These are phyloP conservation scores for Borovskyia barvae DNA, from an alignment of 208 protist genomes.

Conservation along the genomic window DNA sequence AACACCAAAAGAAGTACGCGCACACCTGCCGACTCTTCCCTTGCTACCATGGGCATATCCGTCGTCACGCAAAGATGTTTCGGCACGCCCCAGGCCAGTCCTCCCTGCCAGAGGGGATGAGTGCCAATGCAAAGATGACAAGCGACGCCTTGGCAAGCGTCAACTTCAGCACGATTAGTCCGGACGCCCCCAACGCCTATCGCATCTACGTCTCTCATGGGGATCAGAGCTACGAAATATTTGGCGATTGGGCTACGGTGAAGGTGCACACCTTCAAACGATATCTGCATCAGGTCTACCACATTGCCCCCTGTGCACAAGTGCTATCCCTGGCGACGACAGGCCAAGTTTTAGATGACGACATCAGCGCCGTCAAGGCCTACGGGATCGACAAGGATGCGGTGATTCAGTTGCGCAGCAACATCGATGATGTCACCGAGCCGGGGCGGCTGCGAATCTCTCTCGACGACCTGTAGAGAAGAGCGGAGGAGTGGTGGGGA, in stretches of 20 bases:
- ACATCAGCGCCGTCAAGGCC: conserved; percentile 66
- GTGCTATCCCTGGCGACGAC: conserved; percentile 50
- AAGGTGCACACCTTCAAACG: conserved; percentile 88
- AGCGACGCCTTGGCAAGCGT: conserved; percentile 69
- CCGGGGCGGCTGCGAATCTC: conserved; percentile 33
- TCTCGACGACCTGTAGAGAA: conserved; percentile 52
- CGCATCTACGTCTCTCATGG: conserved; percentile 77
- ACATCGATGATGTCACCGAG: conserved; percentile 16
- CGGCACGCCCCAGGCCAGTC: conserved; percentile 76
- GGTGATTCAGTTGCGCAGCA: conserved; percentile 64
- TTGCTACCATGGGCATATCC: conserved; percentile 82
- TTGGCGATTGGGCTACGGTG: conserved; percentile 80
- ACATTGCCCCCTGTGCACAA: conserved; percentile 68
- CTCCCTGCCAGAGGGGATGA: conserved; percentile 41
- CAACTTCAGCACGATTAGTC: conserved; percentile 83
- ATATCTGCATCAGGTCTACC: conserved; percentile 85
- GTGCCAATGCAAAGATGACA: conserved; percentile 43
- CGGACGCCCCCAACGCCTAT: conserved; percentile 76
- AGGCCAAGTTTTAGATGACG: conserved; percentile 67
- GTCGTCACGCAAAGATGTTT: conserved; percentile 75
- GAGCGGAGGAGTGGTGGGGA: neutral
- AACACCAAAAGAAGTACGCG: conserved; percentile 78
- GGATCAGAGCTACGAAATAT: conserved; percentile 82
- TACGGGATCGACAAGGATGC: conserved; percentile 70
- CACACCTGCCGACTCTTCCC: conserved; percentile 88